Conservation (phyloP, 2,329 filamentous ascomycete species). For the Neonectria sp. region DNA sequence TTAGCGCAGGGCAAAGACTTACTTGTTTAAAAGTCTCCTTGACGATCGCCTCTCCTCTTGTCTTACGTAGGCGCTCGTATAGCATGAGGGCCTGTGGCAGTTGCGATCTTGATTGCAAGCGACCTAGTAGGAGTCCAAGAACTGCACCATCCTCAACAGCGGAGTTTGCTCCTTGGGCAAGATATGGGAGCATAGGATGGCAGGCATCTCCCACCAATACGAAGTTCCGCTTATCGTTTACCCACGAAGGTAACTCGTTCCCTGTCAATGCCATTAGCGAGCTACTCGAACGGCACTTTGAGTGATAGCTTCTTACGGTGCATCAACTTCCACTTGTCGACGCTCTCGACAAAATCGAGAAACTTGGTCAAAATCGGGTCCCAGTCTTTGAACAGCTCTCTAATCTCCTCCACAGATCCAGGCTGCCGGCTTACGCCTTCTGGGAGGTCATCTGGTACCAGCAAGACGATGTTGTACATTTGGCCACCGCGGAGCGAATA, state of each 20-base stretch:
- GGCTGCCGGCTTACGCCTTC: conserved; percentile 64
- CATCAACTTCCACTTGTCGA: conserved; percentile 81
- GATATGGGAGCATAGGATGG: conserved; percentile 75
- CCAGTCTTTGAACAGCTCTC: conserved; percentile 72
- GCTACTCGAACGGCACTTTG: not conserved
- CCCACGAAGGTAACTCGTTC: conserved; percentile 68
- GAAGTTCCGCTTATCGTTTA: conserved; percentile 66
- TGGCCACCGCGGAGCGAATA: conserved; percentile 73
- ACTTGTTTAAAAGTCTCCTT: conserved; percentile 71
- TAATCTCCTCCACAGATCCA: conserved; percentile 74
- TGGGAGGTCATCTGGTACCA: conserved; percentile 75
- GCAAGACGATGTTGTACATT: conserved; percentile 77
- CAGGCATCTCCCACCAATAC: conserved; percentile 72
- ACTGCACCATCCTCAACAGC: conserved; percentile 79
- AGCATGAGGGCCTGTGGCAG: conserved; percentile 60
- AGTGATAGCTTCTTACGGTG: conserved; percentile 53
- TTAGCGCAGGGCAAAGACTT: not conserved
- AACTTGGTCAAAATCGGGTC: conserved; percentile 69
- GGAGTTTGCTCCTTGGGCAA: conserved; percentile 78
- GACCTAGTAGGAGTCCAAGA: conserved; percentile 70
- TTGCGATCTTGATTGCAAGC: conserved; percentile 62
- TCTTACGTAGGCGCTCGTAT: conserved; percentile 65
- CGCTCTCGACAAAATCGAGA: conserved; percentile 66
- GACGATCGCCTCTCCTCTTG: conserved; percentile 68
- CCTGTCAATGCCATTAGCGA: conserved; percentile 46